phyloP scores from a whole-genome alignment of 2,329 filamentous ascomycete genomes.

The Sarocladium kiliense region DNA sequence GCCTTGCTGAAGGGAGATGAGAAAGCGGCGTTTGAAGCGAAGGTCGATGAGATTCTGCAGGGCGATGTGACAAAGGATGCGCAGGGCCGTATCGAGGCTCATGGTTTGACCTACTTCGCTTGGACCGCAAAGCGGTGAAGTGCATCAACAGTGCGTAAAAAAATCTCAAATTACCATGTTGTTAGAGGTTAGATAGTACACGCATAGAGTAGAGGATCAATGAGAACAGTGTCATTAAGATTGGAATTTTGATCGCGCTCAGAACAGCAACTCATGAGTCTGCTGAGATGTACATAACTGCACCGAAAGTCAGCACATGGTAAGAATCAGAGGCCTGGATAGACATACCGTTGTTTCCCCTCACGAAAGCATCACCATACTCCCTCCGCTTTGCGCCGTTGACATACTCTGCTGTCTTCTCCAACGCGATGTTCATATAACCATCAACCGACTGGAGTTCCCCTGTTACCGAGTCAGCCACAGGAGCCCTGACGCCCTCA shows the following conservation, averaged over 20 bases:
- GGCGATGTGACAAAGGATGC: conserved; percentile 51
- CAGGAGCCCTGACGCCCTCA: background rate
- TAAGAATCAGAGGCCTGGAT: background rate
- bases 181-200: background rate
- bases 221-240: background rate
- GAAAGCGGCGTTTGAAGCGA: conserved; percentile 40
- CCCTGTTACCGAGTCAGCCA: conserved; percentile 47
- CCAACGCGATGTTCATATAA: conserved; percentile 99
- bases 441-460: conserved; percentile 96
- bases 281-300: conserved; percentile 68
- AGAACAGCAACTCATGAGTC: conserved; percentile 37
- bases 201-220: background rate
- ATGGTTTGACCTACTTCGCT: conserved; percentile 57
- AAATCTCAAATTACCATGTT: background rate
- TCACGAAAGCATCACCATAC: conserved; percentile 92
- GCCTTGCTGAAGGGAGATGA: conserved; percentile 49
- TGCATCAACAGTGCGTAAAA: background rate
- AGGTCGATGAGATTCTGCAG: conserved; percentile 50
- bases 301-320: background rate
- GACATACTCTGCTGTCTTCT: conserved; percentile 90
- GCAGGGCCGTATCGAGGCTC: conserved; percentile 56
- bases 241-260: no score
- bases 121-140: conserved; percentile 50
- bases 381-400: conserved; percentile 76
- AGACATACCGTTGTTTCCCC: conserved; percentile 83